Percentiles rank a stretch among this genome's conserved stretches.
Conservation (phyloP, 805 yeast genomes). For the Metschnikowia peoriensis region DNA sequence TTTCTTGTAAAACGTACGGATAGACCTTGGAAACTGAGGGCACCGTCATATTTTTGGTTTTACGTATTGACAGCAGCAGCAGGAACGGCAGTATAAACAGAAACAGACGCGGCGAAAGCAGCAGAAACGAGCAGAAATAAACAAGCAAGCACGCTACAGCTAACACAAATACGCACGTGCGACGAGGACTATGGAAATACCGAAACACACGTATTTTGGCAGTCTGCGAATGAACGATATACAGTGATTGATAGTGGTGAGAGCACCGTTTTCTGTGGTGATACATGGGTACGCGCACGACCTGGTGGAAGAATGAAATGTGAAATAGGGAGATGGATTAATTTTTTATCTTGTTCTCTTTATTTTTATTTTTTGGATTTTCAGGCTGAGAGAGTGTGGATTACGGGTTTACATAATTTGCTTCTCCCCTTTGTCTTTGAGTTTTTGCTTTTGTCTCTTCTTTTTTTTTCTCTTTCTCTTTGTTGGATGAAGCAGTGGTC, state of each 20-base stretch:
- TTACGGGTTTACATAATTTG: no score
- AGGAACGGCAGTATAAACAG: not conserved
- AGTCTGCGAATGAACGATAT: not conserved
- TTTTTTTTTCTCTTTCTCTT: no score
- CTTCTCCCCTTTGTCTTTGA: no score
- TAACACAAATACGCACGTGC: slow-evolving; percentile 3
- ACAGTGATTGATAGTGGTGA: not conserved
- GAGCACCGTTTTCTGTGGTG: not conserved
- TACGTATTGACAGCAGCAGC: not conserved
- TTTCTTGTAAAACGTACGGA: slow-evolving; percentile 70
- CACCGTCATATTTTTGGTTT: slow-evolving; percentile 17
- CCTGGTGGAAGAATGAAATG: no score
- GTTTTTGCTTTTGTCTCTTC: no score
- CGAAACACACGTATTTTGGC: slow-evolving; percentile 3
- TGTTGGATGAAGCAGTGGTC: no score
- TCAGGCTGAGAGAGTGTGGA: no score
- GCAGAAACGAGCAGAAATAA: not conserved
- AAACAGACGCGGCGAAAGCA: not conserved
- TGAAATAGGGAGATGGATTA: no score
- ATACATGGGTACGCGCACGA: slow-evolving; percentile 6
- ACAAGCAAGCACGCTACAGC: slow-evolving; percentile 1
- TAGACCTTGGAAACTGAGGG: slow-evolving; percentile 73
- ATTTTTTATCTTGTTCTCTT: no score
- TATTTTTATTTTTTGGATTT: no score
- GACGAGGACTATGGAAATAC: not conserved